Base-by-base conservation (phyloP, 345 rosid species). In the Noccaea caerulescens region DNA sequence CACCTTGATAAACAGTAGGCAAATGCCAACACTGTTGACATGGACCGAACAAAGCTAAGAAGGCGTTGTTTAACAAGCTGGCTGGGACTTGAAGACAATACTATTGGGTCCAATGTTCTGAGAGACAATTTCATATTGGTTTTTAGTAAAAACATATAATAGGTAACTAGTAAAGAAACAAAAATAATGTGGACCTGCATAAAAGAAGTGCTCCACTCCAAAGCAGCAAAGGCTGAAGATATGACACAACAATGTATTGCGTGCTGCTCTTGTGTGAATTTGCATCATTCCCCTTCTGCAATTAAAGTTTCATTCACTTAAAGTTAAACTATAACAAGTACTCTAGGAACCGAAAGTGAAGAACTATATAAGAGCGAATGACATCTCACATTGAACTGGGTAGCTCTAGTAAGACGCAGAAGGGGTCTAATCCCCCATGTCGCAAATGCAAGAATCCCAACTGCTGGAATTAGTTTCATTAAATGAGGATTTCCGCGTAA, bases 1-100 rank as follows among this genome's bases (percentile, higher is more conserved):
- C 74, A 91, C 99, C 96, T 86, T 69, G 99, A 91, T 46, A 91
- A 80, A 80, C 93, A 89, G 76, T 77, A 88, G 36, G 93, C 89
- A 81, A 91, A 94, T 42, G 92, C 91, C 82, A 94, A 76, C 49
- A 89, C 91, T 1, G 91, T 83, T 25, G 99, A 86, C 16, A 88
- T 77, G 61, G 96, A 84, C 46, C 82, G 81, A 33, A 85, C 81
- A 83, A 94, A 94, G 71, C 69, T 82, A 70, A 91, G 77, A 73
- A 91, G 81, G 25, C 99, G 89, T 59, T 88, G 89, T 85, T 91
- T 94, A 71, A 94, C 78, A 72, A 81, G 90, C 77, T 84, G 95
- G 80, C 89, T 86, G 33, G 85, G 86, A 82, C 85, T 86, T 44
- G 99, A 83, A 16, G 91, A 85, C 68, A 91, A 80, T 77, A 82